Evolutionary conservation across 345 rosid genomes (phyloP).

Genomic region (Dipteronia sinensis): DNA sequence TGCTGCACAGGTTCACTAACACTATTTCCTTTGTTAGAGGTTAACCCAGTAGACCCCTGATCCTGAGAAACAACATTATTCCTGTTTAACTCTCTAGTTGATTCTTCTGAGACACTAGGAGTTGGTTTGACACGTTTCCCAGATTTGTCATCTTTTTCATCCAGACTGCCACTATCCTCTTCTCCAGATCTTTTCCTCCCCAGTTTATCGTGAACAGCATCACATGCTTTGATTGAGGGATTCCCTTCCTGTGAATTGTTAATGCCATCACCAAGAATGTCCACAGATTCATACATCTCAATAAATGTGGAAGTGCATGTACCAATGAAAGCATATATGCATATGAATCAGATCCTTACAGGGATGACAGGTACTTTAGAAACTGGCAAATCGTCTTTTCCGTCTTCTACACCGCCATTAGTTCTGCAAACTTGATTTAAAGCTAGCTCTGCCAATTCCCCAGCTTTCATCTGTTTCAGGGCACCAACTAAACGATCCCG

Average conservation of each 20-base stretch:
- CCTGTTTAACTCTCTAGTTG: slow-evolving; percentile 50
- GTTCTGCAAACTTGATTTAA: slow-evolving; percentile 45
- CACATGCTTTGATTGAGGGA: slow-evolving; percentile 35
- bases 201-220: slow-evolving; percentile 35
- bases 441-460: slow-evolving; percentile 48
- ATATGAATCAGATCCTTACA: slow-evolving; percentile 9
- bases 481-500: slow-evolving; percentile 77
- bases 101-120: slow-evolving; percentile 60
- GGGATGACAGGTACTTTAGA: slow-evolving; percentile 42
- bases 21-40: slow-evolving; percentile 43
- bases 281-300: slow-evolving; percentile 6
- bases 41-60: slow-evolving; percentile 48
- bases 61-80: slow-evolving; percentile 41
- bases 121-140: slow-evolving; percentile 71
- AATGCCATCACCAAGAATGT: slow-evolving; percentile 29
- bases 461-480: slow-evolving; percentile 70
- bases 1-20: slow-evolving; percentile 85
- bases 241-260: slow-evolving; percentile 57
- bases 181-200: slow-evolving; percentile 75
- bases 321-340: background rate
- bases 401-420: slow-evolving; percentile 51
- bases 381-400: slow-evolving; percentile 47
- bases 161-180: slow-evolving; percentile 47
- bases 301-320: slow-evolving; percentile 11
- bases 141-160: slow-evolving; percentile 50